Evolutionary conservation across 345 rosid genomes (phyloP).

Genomic region (Euphorbia peplus): DNA sequence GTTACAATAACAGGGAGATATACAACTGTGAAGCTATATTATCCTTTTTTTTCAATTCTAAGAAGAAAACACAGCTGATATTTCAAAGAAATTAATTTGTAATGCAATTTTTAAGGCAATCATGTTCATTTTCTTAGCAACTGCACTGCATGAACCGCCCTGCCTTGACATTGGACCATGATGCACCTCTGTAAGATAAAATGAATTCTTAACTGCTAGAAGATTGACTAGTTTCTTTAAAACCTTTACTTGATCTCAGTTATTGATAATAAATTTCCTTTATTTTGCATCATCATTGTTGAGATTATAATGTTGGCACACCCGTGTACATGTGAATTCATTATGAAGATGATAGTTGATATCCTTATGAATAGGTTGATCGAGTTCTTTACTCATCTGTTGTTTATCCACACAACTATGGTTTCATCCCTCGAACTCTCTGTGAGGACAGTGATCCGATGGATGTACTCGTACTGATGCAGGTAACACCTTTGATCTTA

Average conservation of each 20-base stretch:
- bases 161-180: neutral
- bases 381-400: slow-evolving; percentile 95
- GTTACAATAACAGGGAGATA: neutral
- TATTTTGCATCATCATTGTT: neutral
- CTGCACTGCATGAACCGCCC: neutral
- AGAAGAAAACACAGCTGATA: neutral
- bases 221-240: neutral
- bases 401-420: slow-evolving; percentile 99
- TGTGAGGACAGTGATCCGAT: slow-evolving; percentile 99
- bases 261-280: neutral
- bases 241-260: neutral
- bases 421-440: slow-evolving; percentile 91
- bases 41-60: neutral
- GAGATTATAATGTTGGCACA: neutral
- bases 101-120: neutral
- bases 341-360: neutral
- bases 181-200: neutral
- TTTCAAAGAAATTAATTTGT: neutral
- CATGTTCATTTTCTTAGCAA: neutral
- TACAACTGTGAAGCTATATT: neutral
- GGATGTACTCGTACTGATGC: slow-evolving; percentile 95
- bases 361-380: slow-evolving; percentile 66
- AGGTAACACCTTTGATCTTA: slow-evolving; percentile 43
- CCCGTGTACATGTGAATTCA: neutral
- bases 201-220: neutral